Percentiles rank a stretch among this genome's conserved stretches.
Evolutionary conservation across 2,329 filamentous ascomycete genomes (phyloP).

Genomic region (Colletotrichum tanaceti): DNA sequence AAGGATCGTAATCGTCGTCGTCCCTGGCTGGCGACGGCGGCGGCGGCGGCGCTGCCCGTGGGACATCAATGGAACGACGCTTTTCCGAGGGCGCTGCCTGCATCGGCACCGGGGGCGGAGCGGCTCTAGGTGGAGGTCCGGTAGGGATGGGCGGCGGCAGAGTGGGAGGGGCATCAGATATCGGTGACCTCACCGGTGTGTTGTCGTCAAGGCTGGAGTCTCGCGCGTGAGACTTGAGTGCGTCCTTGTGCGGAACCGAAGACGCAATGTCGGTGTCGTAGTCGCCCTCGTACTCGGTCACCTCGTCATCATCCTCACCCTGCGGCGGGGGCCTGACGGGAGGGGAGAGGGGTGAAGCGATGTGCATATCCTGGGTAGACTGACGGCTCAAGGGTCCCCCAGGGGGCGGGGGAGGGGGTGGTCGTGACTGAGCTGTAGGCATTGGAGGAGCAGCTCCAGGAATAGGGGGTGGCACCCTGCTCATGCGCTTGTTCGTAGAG

Average conservation of each 20-base stretch:
- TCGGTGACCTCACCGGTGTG: conserved; percentile 69
- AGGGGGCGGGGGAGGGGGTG: conserved; percentile 75
- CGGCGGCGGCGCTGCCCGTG: conserved; percentile 76
- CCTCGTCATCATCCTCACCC: conserved; percentile 76
- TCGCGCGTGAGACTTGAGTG: conserved; percentile 82
- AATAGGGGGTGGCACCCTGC: conserved; percentile 70
- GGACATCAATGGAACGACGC: conserved; percentile 76
- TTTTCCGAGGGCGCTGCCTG: conserved; percentile 64
- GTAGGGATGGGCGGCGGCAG: conserved; percentile 68
- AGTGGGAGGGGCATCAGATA: conserved; percentile 56
- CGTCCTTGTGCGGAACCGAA: conserved; percentile 94
- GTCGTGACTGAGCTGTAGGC: conserved; percentile 65
- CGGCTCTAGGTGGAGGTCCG: conserved; percentile 65
- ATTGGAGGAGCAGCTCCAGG: conserved; percentile 63
- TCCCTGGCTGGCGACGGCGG: conserved; percentile 66
- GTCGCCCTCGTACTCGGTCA: conserved; percentile 95
- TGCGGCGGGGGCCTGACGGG: conserved; percentile 62
- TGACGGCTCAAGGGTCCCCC: conserved; percentile 64
- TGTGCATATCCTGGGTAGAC: conserved; percentile 67
- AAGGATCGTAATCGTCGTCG: conserved; percentile 78
- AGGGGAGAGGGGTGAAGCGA: conserved; percentile 54
- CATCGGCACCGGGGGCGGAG: conserved; percentile 74
- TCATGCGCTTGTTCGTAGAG: conserved; percentile 63
- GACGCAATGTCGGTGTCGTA: conserved; percentile 98
- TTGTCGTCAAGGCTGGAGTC: conserved; percentile 82